Evolutionary conservation across 2,329 filamentous ascomycete species (phyloP).

Genomic region (Talaromyces funiculosus): DNA sequence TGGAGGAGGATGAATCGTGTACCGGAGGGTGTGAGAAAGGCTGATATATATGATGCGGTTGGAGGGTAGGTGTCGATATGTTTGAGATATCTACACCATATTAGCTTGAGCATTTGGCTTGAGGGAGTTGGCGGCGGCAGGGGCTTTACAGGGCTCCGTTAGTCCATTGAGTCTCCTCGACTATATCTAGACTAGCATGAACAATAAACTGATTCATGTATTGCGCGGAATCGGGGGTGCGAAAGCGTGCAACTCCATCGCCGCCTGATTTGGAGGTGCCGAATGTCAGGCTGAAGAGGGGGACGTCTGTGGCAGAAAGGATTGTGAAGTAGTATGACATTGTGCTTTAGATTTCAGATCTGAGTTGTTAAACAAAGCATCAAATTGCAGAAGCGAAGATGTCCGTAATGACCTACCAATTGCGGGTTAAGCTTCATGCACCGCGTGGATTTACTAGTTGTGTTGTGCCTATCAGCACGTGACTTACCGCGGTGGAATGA

Average conservation of each 20-base stretch:
- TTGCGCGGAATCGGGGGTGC: conserved; percentile 79
- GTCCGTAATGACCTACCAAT: neutral
- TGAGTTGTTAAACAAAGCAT: neutral
- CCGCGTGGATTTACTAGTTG: conserved; percentile 1
- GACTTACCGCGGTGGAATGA: neutral
- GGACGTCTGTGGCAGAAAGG: conserved; percentile 89
- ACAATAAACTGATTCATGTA: conserved; percentile 98
- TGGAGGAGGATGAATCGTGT: conserved; percentile 93
- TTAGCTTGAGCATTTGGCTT: conserved; percentile 12
- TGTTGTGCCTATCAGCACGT: conserved; percentile 11
- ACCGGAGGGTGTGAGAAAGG: conserved; percentile 88
- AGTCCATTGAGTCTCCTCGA: conserved; percentile 94
- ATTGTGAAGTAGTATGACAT: conserved; percentile 99
- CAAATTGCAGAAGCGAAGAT: neutral
- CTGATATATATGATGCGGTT: conserved; percentile 81
- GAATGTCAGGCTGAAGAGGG: conserved; percentile 94
- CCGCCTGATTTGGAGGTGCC: conserved; percentile 94
- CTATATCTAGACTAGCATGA: conserved; percentile 87
- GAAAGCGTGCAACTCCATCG: conserved; percentile 84
- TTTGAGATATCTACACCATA: conserved; percentile 72
- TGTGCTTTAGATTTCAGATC: neutral
- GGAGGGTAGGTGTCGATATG: conserved; percentile 89
- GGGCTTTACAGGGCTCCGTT: conserved; percentile 67
- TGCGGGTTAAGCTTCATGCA: conserved; percentile 4
- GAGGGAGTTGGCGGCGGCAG: neutral